Evolutionary conservation across 768 basidiomycete genomes (phyloP).

Genomic region (Psilocybe cyanescens): DNA sequence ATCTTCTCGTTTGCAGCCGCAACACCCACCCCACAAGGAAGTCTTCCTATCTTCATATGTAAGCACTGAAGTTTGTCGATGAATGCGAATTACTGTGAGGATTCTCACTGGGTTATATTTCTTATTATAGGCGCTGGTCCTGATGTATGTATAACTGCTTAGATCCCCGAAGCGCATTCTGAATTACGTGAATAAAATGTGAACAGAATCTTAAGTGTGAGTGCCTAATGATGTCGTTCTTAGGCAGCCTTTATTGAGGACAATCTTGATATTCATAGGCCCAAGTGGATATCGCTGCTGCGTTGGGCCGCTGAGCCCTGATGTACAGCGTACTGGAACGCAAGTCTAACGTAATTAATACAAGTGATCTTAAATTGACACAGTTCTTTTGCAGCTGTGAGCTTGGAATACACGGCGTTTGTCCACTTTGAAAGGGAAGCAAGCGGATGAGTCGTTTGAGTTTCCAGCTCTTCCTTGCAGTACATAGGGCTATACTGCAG

Average conservation of each 20-base stretch:
- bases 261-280: not conserved
- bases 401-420: not conserved
- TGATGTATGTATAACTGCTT: slow-evolving; percentile 3
- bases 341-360: not conserved
- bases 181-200: too few relatives aligned
- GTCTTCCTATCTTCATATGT: not conserved
- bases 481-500: not conserved
- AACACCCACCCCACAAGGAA: not conserved
- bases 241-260: not conserved
- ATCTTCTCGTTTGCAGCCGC: not conserved
- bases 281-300: slow-evolving; percentile 12
- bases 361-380: too few relatives aligned
- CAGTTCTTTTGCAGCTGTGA: not conserved
- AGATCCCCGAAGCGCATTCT: not conserved
- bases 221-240: not conserved
- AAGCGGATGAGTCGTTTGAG: too few relatives aligned
- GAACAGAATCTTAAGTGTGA: not conserved
- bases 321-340: not conserved
- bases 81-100: not conserved
- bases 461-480: not conserved
- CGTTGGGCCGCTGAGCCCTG: not conserved
- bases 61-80: not conserved
- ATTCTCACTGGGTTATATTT: not conserved
- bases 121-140: slow-evolving; percentile 5
- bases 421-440: not conserved